These are phyloP conservation scores for Microcyclosporella mali DNA, from an alignment of 2,329 filamentous ascomycete species.

Conservation along the genomic window DNA sequence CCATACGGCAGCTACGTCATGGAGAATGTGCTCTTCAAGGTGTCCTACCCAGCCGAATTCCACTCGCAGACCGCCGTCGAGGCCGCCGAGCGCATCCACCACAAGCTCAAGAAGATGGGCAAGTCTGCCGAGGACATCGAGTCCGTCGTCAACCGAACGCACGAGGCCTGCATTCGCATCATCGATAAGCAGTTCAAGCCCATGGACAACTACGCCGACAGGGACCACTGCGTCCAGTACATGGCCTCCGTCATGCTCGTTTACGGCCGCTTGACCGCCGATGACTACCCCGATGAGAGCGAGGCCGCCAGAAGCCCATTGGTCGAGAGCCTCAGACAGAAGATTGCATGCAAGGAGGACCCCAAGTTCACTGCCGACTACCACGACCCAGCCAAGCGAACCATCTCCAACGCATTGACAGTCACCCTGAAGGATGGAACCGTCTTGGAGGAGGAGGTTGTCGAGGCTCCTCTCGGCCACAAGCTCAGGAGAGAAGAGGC, in stretches of 20 bases:
- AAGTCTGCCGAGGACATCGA: constrained; percentile 94
- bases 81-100: constrained; percentile 81
- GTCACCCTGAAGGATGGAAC: constrained; percentile 94
- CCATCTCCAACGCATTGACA: constrained; percentile 94
- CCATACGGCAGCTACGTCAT: constrained; percentile 98
- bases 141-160: constrained; percentile 85
- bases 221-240: constrained; percentile 99
- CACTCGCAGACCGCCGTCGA: constrained; percentile 98
- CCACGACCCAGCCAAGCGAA: constrained; percentile 86
- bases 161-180: constrained; percentile 97
- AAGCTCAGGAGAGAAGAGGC: constrained; percentile 81
- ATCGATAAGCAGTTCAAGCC: constrained; percentile 99
- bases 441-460: constrained; percentile 78
- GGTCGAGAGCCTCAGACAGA: constrained; percentile 84
- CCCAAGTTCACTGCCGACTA: constrained; percentile 84
- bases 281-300: constrained; percentile 85
- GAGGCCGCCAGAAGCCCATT: constrained; percentile 87
- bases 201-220: constrained; percentile 99
- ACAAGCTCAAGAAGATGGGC: constrained; percentile 73
- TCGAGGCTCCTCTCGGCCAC: constrained; percentile 93
- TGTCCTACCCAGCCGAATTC: constrained; percentile 97
- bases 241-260: constrained; percentile 96
- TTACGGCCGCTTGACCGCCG: constrained; percentile 87
- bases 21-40: constrained; percentile 99
- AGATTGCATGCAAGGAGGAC: constrained; percentile 95